Percentiles rank a stretch among this genome's conserved stretches.
phyloP scores from a whole-genome alignment of 129 eudicot species.

The Flaveria robusta region DNA sequence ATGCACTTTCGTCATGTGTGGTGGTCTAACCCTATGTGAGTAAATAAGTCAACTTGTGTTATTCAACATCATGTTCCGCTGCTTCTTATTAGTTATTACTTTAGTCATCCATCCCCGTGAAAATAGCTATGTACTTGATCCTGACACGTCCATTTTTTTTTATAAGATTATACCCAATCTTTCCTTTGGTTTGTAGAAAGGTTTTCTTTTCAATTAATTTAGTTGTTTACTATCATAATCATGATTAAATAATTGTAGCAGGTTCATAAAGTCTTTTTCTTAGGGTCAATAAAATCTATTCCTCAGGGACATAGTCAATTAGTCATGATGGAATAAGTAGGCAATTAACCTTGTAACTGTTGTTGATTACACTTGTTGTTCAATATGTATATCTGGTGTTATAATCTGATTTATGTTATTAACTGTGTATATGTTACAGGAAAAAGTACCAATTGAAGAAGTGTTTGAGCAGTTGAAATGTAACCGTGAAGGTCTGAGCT shows the following conservation, averaged over 20 bases:
- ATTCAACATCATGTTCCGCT: conserved; percentile 31
- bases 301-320: background rate
- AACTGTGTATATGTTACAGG: conserved; percentile 35
- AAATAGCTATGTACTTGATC: conserved; percentile 21
- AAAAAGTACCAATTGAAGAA: conserved; percentile 65
- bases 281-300: too few species aligned
- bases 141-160: conserved; percentile 3
- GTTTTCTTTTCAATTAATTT: background rate
- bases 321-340: background rate
- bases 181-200: background rate
- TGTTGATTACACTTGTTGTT: background rate
- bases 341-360: conserved; percentile 4
- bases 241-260: background rate
- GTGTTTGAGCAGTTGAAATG: conserved; percentile 67
- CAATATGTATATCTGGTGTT: conserved; percentile 1
- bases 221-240: background rate
- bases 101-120: conserved; percentile 19
- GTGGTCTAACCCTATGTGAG: conserved; percentile 36
- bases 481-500: conserved; percentile 54
- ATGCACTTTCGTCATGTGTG: conserved; percentile 23
- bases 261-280: too few species aligned
- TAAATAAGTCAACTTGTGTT: conserved; percentile 52
- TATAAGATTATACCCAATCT: background rate
- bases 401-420: background rate
- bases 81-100: conserved; percentile 19